A percentile compares a stretch with the other conserved stretches of the same genome.
These are phyloP conservation scores for Sclerotinia nivalis DNA, from an alignment of 2,329 filamentous ascomycete species.

Conservation along the genomic window DNA sequence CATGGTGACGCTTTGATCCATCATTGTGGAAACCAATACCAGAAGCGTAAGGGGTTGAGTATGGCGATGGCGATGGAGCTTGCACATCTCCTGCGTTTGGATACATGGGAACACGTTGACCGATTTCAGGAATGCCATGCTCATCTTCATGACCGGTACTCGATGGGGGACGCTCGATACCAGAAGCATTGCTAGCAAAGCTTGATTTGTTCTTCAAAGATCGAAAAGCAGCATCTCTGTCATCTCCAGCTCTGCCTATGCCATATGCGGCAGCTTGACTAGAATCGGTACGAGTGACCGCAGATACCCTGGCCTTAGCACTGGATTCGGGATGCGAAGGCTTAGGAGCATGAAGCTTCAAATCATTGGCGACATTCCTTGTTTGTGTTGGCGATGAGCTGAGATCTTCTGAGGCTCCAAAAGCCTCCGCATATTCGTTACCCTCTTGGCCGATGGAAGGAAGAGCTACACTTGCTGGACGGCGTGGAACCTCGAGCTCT, in stretches of 20 bases:
- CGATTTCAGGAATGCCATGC: constrained; percentile 89
- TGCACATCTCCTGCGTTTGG: constrained; percentile 92
- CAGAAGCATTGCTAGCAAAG: constrained; percentile 51
- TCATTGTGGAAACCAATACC: constrained; percentile 55
- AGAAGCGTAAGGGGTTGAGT: constrained; percentile 32
- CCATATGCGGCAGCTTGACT: constrained; percentile 81
- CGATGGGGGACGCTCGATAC: constrained; percentile 55
- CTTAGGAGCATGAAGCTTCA: constrained; percentile 86
- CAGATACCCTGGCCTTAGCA: constrained; percentile 79
- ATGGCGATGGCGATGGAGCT: constrained; percentile 78
- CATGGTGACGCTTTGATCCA: constrained; percentile 56
- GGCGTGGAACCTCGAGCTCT: constrained; percentile 49
- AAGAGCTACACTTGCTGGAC: constrained; percentile 74
- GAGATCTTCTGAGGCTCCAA: constrained; percentile 49
- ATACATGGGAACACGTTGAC: constrained; percentile 90
- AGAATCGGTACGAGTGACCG: constrained; percentile 90
- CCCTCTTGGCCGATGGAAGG: constrained; percentile 90
- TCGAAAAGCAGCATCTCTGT: constrained; percentile 51
- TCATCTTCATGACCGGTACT: constrained; percentile 62
- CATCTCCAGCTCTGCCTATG: constrained; percentile 67
- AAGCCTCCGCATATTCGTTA: constrained; percentile 74
- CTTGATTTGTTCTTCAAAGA: constrained; percentile 64
- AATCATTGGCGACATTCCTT: constrained; percentile 73
- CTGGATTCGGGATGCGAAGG: constrained; percentile 79
- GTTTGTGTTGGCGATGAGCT: constrained; percentile 66